Conservation (phyloP, 2,329 filamentous ascomycete species). For the Magnaporthiopsis rhizophila region DNA sequence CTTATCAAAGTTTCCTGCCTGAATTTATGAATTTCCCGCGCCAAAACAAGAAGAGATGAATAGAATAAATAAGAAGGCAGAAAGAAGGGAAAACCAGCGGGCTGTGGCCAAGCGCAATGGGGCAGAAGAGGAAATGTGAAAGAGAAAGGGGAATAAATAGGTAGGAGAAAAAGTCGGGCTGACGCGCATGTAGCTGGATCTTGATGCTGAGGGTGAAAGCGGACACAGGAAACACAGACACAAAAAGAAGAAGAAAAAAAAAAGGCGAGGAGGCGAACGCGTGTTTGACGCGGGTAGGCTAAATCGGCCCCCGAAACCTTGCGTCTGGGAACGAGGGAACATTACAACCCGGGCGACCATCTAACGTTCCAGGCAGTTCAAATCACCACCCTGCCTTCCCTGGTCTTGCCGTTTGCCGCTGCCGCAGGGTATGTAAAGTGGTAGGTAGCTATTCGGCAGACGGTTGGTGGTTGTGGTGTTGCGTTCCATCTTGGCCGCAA, state of each 20-base stretch:
- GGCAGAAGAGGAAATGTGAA: slow-evolving; percentile 1
- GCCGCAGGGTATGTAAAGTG: neutral
- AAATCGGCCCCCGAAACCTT: neutral
- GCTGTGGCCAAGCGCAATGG: neutral
- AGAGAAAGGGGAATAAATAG: neutral
- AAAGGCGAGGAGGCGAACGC: slow-evolving; percentile 7
- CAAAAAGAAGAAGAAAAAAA: slow-evolving; percentile 7
- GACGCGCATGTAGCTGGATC: slow-evolving; percentile 1
- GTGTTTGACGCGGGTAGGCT: neutral
- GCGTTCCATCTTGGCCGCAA: neutral
- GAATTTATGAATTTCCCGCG: slow-evolving; percentile 23
- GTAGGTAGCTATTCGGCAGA: neutral
- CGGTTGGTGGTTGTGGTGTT: neutral
- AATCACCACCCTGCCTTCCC: neutral
- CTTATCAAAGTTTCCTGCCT: slow-evolving; percentile 32
- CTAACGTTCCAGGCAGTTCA: neutral
- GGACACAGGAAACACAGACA: neutral
- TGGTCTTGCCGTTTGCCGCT: neutral
- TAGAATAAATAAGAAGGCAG: neutral
- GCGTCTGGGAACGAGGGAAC: neutral
- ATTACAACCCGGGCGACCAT: neutral
- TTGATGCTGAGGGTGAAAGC: slow-evolving; percentile 1
- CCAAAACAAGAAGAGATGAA: slow-evolving; percentile 20
- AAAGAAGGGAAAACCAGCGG: slow-evolving; percentile 3
- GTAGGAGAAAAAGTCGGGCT: neutral